Percentiles rank a stretch among this genome's conserved stretches.
Evolutionary conservation across 1,139 yeast genomes (phyloP).

Genomic region (Hansenula anomala): DNA sequence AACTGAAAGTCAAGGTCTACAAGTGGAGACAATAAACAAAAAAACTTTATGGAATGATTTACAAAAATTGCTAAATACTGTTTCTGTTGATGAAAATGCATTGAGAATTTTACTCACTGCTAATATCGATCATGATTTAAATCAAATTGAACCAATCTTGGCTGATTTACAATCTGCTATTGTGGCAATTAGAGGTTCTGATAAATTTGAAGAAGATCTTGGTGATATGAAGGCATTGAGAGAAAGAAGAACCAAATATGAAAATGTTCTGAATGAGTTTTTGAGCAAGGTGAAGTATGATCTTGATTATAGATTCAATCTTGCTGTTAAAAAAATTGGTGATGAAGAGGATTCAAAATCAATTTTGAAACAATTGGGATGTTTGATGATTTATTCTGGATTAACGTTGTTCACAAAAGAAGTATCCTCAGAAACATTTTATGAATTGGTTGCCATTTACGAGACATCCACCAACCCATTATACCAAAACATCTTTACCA

Average conservation of each 20-base stretch:
- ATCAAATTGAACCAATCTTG: conserved; percentile 54
- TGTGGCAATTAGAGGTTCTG: conserved; percentile 49
- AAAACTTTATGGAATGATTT: conserved; percentile 68
- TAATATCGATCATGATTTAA: conserved; percentile 43
- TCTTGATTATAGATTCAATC: conserved; percentile 38
- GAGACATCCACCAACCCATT: conserved; percentile 13
- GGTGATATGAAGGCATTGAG: conserved; percentile 71
- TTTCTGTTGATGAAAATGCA: conserved; percentile 56
- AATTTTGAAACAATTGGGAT: conserved; percentile 29
- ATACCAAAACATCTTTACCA: conserved; percentile 9
- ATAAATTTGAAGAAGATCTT: conserved; percentile 38
- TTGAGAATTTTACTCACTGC: conserved; percentile 44
- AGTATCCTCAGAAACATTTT: conserved; percentile 38
- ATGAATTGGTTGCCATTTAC: conserved; percentile 32
- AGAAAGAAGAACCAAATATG: conserved; percentile 63
- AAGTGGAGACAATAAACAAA: conserved; percentile 79
- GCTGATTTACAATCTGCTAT: conserved; percentile 61
- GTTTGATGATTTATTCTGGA: conserved; percentile 53
- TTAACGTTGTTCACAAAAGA: conserved; percentile 63
- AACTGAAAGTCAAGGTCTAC: conserved; percentile 74
- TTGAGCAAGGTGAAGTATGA: conserved; percentile 43
- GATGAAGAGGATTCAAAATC: conserved; percentile 26
- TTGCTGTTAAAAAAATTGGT: conserved; percentile 30
- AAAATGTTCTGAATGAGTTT: conserved; percentile 51
- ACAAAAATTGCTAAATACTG: conserved; percentile 61